Percentiles rank a stretch among this genome's conserved stretches.
Evolutionary conservation across 768 basidiomycete genomes (phyloP).

Genomic region (Xerocomellus chrysenteron): DNA sequence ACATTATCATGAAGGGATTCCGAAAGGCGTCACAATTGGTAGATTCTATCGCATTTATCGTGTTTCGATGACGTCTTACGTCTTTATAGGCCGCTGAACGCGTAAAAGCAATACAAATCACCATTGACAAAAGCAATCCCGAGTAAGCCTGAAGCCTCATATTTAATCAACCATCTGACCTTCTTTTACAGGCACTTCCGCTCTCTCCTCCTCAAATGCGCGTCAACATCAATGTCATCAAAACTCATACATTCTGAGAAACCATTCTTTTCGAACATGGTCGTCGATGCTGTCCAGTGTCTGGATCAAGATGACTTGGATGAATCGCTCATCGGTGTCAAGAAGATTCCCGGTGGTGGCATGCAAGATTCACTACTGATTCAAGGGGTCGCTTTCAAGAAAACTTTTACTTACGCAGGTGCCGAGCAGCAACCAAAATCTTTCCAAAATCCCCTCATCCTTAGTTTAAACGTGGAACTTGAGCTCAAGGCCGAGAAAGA

Average conservation of each 20-base stretch:
- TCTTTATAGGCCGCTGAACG: conserved; percentile 69
- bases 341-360: conserved; percentile 96
- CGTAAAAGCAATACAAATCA: conserved; percentile 87
- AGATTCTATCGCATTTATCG: conserved; percentile 25
- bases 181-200: conserved; percentile 71
- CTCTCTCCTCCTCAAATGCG: conserved; percentile 92
- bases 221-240: conserved; percentile 99
- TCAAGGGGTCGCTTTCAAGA: conserved; percentile 95
- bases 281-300: conserved; percentile 92
- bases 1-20: conserved; percentile 97
- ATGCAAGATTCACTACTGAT: conserved; percentile 95
- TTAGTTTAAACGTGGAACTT: conserved; percentile 95
- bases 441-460: conserved; percentile 83
- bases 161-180: conserved; percentile 4
- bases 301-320: conserved; percentile 93
- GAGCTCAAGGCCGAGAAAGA: conserved; percentile 99
- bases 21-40: conserved; percentile 85
- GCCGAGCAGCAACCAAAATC: conserved; percentile 98
- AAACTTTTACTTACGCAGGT: conserved; percentile 98
- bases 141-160: conserved; percentile 56
- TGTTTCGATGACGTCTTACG: conserved; percentile 8
- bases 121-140: conserved; percentile 85
- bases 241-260: conserved; percentile 99
- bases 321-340: conserved; percentile 93
- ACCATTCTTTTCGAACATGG: conserved; percentile 99